Evolutionary conservation across 176 grass and related monocot species (phyloP), one percentile per base, ranked within the genome.

Genomic region (Bromus sterilis): DNA sequence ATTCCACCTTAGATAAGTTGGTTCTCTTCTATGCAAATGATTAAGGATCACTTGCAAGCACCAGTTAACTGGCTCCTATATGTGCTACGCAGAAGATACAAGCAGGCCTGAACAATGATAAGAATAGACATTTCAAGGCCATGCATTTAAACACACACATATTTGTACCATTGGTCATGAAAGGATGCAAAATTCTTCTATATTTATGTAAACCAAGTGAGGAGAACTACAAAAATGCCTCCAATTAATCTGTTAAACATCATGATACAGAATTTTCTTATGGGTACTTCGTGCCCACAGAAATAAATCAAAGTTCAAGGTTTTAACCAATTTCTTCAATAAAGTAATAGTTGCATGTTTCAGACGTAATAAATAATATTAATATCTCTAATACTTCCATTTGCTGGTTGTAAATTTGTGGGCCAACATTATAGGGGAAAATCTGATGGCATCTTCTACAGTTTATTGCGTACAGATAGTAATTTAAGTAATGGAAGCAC

Each of bases 141-240:
- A 78, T 78, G 65, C 70, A 56, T 80, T 73, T 83, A 10, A 83
- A 57, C 25, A 44, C 26, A 31, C 8, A 25, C 10, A 35, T 1
- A 78, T 66, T 34, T 57, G n/a, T 74, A 44, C 44, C n/a, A 65
- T 10, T 51, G 63, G 29, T 55, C 33, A 60, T 7, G 20, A 70
- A 71, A 78, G 60, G 29, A 23, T 74, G 29, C 44, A 65, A 86
- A 74, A 57, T 15, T 71, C 43, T n/a, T 87, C 8, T 43, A 21
- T 72, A 65, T 78, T 77, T 66, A 66, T 44, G 69, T 41, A n/a
- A 32, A 36, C n/a, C 3, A 65, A 13, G 41, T 65, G 28, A 37
- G 11, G 5, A 46, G 60, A 56, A 43, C 24, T 43, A 44, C 18
- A 64, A 88, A 56, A 88, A 66, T 25, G 43, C 14, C 23, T 59